A percentile compares a stretch with the other conserved stretches of the same genome.
Conservation (phyloP, 2,329 filamentous ascomycete species). For the Fusarium sp. region DNA sequence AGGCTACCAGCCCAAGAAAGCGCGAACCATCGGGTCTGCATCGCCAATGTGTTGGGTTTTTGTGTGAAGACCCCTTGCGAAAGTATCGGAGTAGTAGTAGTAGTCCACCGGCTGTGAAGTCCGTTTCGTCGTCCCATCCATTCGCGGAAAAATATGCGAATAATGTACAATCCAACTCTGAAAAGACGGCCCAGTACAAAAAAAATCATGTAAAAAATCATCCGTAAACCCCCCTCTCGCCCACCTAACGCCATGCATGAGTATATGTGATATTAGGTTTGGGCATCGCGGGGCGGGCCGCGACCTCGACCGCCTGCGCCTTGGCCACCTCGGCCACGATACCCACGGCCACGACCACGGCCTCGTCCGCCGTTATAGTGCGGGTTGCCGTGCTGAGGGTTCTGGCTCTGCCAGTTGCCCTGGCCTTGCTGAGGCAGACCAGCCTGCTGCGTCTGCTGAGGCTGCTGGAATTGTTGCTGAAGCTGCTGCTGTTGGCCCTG, state of each 20-base stretch:
- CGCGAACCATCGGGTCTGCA: constrained; percentile 40
- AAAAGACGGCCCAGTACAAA: constrained; percentile 52
- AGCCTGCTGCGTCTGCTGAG: constrained; percentile 52
- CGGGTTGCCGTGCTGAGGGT: constrained; percentile 55
- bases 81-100: constrained; percentile 43
- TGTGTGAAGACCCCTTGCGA: constrained; percentile 30
- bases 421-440: constrained; percentile 53
- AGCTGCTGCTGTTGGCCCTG: constrained; percentile 54
- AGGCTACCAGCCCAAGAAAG: constrained; percentile 34
- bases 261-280: constrained; percentile 52
- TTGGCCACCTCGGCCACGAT: constrained; percentile 57
- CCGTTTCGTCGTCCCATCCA: constrained; percentile 55
- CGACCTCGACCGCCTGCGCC: constrained; percentile 55
- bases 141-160: constrained; percentile 57
- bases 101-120: constrained; percentile 52
- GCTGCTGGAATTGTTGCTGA: constrained; percentile 49
- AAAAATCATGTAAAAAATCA: constrained; percentile 52
- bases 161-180: constrained; percentile 61
- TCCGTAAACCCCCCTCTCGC: constrained; percentile 39
- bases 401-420: constrained; percentile 60
- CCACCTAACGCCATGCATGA: constrained; percentile 50
- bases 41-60: constrained; percentile 32
- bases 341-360: constrained; percentile 57
- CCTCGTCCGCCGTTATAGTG: constrained; percentile 56
- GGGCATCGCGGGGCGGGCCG: constrained; percentile 55